phyloP scores from a whole-genome alignment of 202 grass and related monocot species.

The Schoenoplectus tabernaemontani region DNA sequence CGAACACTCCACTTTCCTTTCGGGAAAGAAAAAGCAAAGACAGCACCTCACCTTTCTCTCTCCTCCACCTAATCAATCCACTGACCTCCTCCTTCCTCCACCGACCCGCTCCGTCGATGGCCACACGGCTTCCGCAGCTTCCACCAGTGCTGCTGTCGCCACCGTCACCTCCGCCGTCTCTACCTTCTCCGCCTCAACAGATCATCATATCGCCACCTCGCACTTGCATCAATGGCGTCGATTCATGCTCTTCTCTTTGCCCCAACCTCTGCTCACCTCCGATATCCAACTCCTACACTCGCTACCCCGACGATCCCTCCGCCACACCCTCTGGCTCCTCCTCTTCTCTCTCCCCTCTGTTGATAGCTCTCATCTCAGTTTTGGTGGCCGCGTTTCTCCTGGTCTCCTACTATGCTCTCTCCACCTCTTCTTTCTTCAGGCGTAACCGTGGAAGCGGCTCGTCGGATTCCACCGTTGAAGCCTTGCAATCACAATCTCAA shows the following conservation, averaged over 20 bases:
- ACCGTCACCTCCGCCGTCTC: not conserved
- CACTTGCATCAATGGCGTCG: constrained; percentile 53
- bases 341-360: constrained; percentile 55
- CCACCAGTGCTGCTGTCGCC: not conserved
- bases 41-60: not conserved
- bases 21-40: constrained; percentile 1
- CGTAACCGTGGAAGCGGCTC: not conserved
- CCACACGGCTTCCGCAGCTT: constrained; percentile 7
- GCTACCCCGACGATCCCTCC: constrained; percentile 25
- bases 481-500: constrained; percentile 46
- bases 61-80: too few relatives aligned
- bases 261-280: constrained; percentile 60
- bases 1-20: not conserved
- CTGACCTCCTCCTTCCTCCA: too few relatives aligned
- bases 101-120: constrained; percentile 2
- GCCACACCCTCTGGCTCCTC: constrained; percentile 3
- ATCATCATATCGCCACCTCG: constrained; percentile 21
- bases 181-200: not conserved
- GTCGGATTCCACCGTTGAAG: constrained; percentile 3
- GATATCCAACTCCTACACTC: constrained; percentile 25
- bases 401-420: constrained; percentile 60
- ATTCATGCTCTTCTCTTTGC: constrained; percentile 51
- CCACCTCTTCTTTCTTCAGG: constrained; percentile 36
- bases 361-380: constrained; percentile 66
- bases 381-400: constrained; percentile 72